Evolutionary conservation across 345 rosid genomes (phyloP).

Genomic region (Toxicodendron radicans): DNA sequence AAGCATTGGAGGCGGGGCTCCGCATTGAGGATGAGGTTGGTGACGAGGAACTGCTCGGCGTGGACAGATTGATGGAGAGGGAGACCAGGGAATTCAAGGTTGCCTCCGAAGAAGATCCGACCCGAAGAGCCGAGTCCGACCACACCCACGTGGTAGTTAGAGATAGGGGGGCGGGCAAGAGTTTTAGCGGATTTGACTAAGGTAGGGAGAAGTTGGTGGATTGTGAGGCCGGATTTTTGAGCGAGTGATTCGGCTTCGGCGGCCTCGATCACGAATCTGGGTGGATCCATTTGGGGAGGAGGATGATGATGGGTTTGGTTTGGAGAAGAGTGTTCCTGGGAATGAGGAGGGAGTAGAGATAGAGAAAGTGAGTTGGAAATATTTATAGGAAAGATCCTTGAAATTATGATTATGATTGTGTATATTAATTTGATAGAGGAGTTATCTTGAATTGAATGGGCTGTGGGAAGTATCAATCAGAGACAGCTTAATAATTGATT

Average conservation of each 20-base stretch:
- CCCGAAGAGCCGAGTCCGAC: constrained; percentile 89
- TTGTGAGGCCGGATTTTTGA: constrained; percentile 43
- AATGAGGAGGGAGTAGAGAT: constrained; percentile 16
- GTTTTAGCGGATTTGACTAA: constrained; percentile 64
- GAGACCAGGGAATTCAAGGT: constrained; percentile 86
- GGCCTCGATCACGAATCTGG: constrained; percentile 62
- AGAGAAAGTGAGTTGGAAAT: neutral
- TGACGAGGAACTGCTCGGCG: constrained; percentile 96
- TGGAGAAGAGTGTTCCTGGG: constrained; percentile 12
- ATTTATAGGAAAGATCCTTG: constrained; percentile 15
- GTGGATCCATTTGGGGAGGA: constrained; percentile 42
- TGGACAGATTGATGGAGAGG: constrained; percentile 91
- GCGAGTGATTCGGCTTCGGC: constrained; percentile 75
- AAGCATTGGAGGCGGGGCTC: constrained; percentile 53
- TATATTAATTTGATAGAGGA: no score
- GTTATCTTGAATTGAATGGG: no score
- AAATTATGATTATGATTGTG: no score
- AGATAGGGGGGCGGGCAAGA: constrained; percentile 81
- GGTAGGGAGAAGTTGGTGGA: constrained; percentile 62
- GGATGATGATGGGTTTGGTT: neutral
- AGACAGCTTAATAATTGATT: no score
- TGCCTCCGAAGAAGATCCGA: constrained; percentile 82
- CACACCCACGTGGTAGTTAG: constrained; percentile 74
- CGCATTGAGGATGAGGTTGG: constrained; percentile 70
- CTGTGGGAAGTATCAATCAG: no score